Evolutionary conservation across 495 filamentous ascomycete species (phyloP).

Genomic region (Hamigera avellanea): DNA sequence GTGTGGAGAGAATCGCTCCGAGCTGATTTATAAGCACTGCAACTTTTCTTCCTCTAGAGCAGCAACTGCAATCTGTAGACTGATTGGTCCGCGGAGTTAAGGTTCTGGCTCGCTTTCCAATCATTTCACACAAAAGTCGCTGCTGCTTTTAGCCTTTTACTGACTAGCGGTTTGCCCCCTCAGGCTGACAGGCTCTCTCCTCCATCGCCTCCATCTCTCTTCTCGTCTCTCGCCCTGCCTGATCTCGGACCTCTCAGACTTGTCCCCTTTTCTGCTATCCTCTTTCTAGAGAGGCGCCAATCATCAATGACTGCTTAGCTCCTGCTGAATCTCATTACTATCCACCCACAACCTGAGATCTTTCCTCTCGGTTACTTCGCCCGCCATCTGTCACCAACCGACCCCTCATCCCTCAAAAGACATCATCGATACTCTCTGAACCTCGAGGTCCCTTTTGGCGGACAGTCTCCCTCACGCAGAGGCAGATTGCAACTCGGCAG

Average conservation of each 20-base stretch:
- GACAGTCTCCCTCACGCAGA: no score
- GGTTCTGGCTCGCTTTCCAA: background rate
- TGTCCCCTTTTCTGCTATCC: no score
- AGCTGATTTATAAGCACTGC: conserved; percentile 5
- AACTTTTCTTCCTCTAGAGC: no score
- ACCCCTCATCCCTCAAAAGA: background rate
- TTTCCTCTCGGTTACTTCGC: background rate
- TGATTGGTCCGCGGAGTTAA: no score
- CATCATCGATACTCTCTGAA: no score
- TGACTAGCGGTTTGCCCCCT: background rate
- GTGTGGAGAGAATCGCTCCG: conserved; percentile 1
- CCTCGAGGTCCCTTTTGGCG: no score
- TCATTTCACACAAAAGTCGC: background rate
- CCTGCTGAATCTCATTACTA: background rate
- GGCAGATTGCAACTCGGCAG: no score
- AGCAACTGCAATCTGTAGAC: no score
- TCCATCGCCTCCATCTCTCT: background rate
- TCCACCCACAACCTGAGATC: background rate
- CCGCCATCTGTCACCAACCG: background rate
- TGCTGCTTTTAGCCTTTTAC: no score
- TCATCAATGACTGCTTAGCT: background rate
- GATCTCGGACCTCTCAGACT: no score
- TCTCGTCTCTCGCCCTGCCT: background rate
- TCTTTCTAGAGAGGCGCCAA: background rate
- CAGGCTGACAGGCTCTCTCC: background rate